phyloP scores from a whole-genome alignment of 2,329 filamentous ascomycete species.

The Colletotrichum lentis region DNA sequence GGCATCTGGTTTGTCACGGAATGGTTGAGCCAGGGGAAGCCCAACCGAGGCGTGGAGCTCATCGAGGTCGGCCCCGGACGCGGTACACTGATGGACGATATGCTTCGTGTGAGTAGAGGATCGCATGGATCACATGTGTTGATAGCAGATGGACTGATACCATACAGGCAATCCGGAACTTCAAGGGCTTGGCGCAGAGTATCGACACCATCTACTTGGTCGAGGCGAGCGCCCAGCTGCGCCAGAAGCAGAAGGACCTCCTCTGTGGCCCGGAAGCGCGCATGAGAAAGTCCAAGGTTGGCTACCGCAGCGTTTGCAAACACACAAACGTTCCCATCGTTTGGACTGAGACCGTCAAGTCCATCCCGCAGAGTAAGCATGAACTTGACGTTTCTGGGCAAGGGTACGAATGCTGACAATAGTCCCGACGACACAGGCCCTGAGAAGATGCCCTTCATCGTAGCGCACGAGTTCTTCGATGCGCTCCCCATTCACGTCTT shows the following conservation, averaged over 20 bases:
- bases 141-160: constrained; percentile 13
- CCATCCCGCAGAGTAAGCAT: constrained; percentile 73
- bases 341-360: constrained; percentile 89
- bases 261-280: constrained; percentile 77
- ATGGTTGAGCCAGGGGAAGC: constrained; percentile 90
- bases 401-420: constrained; percentile 9
- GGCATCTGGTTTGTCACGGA: constrained; percentile 96
- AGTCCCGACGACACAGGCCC: constrained; percentile 54
- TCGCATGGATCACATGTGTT: background rate
- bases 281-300: constrained; percentile 75
- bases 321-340: constrained; percentile 77
- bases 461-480: constrained; percentile 98
- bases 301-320: constrained; percentile 78
- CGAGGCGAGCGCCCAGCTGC: constrained; percentile 85
- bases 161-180: constrained; percentile 80
- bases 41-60: constrained; percentile 78
- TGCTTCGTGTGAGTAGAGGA: constrained; percentile 73
- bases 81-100: constrained; percentile 96
- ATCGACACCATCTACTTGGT: constrained; percentile 93
- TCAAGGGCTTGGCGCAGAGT: constrained; percentile 77
- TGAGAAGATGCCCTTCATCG: constrained; percentile 84
- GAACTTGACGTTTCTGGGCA: constrained; percentile 3
- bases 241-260: constrained; percentile 78
- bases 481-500: constrained; percentile 96
- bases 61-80: constrained; percentile 94